Evolutionary conservation across 2,329 filamentous ascomycete genomes (phyloP).

Genomic region (Aspergillus ustus): DNA sequence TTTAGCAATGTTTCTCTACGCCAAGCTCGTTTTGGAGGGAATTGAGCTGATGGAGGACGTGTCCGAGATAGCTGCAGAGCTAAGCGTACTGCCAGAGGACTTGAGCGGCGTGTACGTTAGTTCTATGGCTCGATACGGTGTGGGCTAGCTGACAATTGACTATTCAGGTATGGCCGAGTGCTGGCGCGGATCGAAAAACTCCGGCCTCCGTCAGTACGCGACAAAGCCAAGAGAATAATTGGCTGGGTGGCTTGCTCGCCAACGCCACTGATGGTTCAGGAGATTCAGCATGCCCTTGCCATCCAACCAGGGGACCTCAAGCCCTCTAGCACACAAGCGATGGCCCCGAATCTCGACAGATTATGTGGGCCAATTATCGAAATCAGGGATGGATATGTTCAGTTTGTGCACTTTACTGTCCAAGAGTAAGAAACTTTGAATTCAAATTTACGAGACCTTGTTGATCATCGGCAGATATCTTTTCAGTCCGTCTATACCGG

Average conservation of each 20-base stretch:
- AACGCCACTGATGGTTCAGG: constrained; percentile 21
- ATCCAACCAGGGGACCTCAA: neutral
- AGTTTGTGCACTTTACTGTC: constrained; percentile 42
- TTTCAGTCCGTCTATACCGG: neutral
- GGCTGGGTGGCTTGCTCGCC: constrained; percentile 29
- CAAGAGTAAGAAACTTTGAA: constrained; percentile 48
- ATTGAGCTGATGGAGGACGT: constrained; percentile 15
- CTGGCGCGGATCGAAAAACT: neutral
- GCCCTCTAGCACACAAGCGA: neutral
- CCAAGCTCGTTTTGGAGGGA: constrained; percentile 1
- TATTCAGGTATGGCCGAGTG: constrained; percentile 10
- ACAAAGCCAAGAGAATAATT: constrained; percentile 23
- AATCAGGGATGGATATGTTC: constrained; percentile 31
- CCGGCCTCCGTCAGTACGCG: neutral
- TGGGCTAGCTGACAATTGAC: too few relatives aligned
- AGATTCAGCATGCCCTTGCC: constrained; percentile 27
- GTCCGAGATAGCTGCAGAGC: constrained; percentile 31
- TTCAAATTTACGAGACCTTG: too few relatives aligned
- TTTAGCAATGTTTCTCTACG: constrained; percentile 19
- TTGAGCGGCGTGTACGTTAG: constrained; percentile 39
- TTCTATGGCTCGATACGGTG: too few relatives aligned
- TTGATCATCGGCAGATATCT: neutral
- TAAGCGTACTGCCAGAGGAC: constrained; percentile 32
- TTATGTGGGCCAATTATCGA: constrained; percentile 40
- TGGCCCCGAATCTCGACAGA: constrained; percentile 20